Percentiles rank a stretch among this genome's conserved stretches.
Conservation (phyloP, 2,329 filamentous ascomycete genomes). For the Alternaria atra region DNA sequence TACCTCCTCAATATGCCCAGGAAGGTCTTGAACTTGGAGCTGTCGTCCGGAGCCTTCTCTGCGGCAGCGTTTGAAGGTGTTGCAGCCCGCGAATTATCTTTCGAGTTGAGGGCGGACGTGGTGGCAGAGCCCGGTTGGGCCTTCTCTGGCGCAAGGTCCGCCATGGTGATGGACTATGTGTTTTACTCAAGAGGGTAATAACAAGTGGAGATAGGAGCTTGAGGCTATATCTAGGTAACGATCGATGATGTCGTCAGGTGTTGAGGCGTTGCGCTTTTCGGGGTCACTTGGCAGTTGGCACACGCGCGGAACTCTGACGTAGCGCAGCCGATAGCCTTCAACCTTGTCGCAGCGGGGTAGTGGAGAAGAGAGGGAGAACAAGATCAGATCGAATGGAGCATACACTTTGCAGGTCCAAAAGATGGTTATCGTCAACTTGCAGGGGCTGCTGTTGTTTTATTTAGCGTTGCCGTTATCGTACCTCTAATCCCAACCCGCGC, state of each 20-base stretch:
- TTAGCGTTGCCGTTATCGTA: constrained; percentile 34
- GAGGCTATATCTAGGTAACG: constrained; percentile 5
- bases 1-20: constrained; percentile 88
- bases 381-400: not conserved
- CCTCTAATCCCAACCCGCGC: constrained; percentile 24
- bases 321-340: constrained; percentile 30
- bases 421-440: constrained; percentile 2
- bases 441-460: constrained; percentile 19
- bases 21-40: constrained; percentile 89
- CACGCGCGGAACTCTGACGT: constrained; percentile 30
- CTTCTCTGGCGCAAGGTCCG: constrained; percentile 42
- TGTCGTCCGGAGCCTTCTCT: constrained; percentile 75
- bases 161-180: constrained; percentile 33
- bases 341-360: constrained; percentile 14
- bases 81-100: constrained; percentile 47
- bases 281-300: constrained; percentile 12
- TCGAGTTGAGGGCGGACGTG: constrained; percentile 44
- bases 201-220: not conserved
- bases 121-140: constrained; percentile 38
- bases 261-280: constrained; percentile 27
- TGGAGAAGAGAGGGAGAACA: constrained; percentile 2
- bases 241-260: constrained; percentile 20
- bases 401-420: not conserved
- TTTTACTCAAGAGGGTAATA: constrained; percentile 10
- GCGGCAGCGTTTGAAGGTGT: constrained; percentile 45